Evolutionary conservation across 495 filamentous ascomycete genomes (phyloP).

Genomic region (Aeminium ludgeri): DNA sequence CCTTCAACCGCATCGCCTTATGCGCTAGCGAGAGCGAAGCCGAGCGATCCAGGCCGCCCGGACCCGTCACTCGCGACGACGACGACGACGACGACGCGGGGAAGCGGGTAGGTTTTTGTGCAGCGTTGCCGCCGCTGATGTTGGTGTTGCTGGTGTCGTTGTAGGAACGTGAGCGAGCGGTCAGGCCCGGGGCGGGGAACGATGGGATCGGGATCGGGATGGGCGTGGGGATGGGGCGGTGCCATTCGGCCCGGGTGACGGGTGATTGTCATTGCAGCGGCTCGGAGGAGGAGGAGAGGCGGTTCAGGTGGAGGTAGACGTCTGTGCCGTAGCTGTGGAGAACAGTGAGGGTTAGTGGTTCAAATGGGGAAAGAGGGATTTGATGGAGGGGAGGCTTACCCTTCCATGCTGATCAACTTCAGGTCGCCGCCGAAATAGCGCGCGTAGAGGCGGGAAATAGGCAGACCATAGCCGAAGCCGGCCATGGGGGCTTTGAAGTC

Average conservation of each 20-base stretch:
- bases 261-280: slow-evolving; percentile 96
- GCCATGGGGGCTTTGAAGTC: slow-evolving; percentile 99
- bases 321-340: slow-evolving; percentile 77
- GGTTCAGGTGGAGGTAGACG: slow-evolving; percentile 93
- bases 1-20: slow-evolving; percentile 34
- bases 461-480: slow-evolving; percentile 90
- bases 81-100: no score
- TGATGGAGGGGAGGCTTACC: slow-evolving; percentile 47
- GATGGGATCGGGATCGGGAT: no score
- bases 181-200: no score
- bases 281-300: slow-evolving; percentile 86
- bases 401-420: slow-evolving; percentile 98
- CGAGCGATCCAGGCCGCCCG: slow-evolving; percentile 4
- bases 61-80: no score
- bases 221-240: slow-evolving; percentile 9
- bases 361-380: not conserved
- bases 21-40: slow-evolving; percentile 14
- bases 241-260: slow-evolving; percentile 69
- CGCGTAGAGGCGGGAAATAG: slow-evolving; percentile 84
- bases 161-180: not conserved
- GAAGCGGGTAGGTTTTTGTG: no score
- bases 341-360: not conserved
- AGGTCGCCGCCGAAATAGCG: slow-evolving; percentile 94
- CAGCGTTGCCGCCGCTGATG: not conserved
- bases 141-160: not conserved